Conservation (phyloP, 345 rosid genomes). For the Euphorbia tirucalli region DNA sequence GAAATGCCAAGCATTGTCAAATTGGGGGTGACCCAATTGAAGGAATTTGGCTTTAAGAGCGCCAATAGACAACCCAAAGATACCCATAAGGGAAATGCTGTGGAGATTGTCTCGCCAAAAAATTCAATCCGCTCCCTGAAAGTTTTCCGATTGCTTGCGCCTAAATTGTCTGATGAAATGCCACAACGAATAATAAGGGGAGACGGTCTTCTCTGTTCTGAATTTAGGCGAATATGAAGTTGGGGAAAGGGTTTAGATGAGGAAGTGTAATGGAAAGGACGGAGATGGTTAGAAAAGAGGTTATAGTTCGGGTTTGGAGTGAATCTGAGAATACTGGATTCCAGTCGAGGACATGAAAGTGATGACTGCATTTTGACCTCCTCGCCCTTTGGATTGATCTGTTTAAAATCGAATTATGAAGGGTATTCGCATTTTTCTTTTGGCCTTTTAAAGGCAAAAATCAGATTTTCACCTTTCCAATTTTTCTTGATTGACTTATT, state of each 20-base stretch:
- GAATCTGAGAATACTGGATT: not conserved
- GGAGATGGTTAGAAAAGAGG: not conserved
- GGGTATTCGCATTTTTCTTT: no score
- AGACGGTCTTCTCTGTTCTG: not conserved
- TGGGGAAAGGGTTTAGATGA: conserved; percentile 1
- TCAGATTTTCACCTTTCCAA: no score
- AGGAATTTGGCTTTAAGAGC: conserved; percentile 56
- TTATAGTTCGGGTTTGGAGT: not conserved
- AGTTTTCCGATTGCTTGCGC: conserved; percentile 27
- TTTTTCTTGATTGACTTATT: no score
- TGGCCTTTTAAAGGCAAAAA: no score
- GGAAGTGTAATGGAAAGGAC: not conserved
- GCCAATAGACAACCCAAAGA: conserved; percentile 76
- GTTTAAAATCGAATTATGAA: no score
- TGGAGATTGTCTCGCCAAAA: conserved; percentile 60
- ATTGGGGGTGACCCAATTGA: conserved; percentile 74
- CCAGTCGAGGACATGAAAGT: not conserved
- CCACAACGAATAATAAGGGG: conserved; percentile 39
- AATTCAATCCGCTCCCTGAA: conserved; percentile 63
- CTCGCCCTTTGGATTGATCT: not conserved
- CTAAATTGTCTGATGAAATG: conserved; percentile 48
- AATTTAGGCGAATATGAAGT: not conserved
- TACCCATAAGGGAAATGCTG: conserved; percentile 87
- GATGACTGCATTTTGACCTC: conserved; percentile 13
- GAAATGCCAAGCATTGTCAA: conserved; percentile 63